These are phyloP conservation scores for Suillus plorans DNA, from an alignment of 768 basidiomycete species.

Conservation along the genomic window DNA sequence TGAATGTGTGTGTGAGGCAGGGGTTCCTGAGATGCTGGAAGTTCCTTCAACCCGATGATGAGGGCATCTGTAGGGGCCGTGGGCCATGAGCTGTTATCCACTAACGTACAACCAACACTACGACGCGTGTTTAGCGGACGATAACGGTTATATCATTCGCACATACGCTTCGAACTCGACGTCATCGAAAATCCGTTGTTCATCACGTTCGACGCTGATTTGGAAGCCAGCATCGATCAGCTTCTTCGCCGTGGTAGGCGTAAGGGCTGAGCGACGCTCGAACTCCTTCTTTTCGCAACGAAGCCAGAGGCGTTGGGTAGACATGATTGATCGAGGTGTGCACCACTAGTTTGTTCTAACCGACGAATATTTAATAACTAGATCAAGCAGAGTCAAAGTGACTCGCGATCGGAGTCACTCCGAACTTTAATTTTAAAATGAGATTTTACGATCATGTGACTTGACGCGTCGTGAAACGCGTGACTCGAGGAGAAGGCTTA, in stretches of 20 bases:
- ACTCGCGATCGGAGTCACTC: background rate
- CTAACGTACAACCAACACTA: slow-evolving; percentile 90
- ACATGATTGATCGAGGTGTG: slow-evolving; percentile 35
- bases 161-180: slow-evolving; percentile 89
- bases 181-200: slow-evolving; percentile 93
- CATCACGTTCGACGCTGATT: slow-evolving; percentile 89
- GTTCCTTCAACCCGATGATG: slow-evolving; percentile 96
- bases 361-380: background rate
- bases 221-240: slow-evolving; percentile 90
- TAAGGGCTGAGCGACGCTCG: slow-evolving; percentile 90
- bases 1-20: slow-evolving; percentile 95
- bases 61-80: slow-evolving; percentile 68
- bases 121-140: slow-evolving; percentile 6
- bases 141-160: slow-evolving; percentile 2
- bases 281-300: slow-evolving; percentile 97
- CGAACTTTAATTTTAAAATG: background rate
- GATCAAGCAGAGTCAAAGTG: background rate
- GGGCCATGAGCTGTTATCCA: slow-evolving; percentile 87
- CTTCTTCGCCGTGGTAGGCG: slow-evolving; percentile 85
- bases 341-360: background rate
- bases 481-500: background rate
- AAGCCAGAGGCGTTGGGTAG: slow-evolving; percentile 74
- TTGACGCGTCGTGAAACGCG: background rate
- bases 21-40: slow-evolving; percentile 79
- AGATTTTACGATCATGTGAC: background rate